Evolutionary conservation across 345 rosid genomes (phyloP).

Genomic region (Linum usitatissimum): DNA sequence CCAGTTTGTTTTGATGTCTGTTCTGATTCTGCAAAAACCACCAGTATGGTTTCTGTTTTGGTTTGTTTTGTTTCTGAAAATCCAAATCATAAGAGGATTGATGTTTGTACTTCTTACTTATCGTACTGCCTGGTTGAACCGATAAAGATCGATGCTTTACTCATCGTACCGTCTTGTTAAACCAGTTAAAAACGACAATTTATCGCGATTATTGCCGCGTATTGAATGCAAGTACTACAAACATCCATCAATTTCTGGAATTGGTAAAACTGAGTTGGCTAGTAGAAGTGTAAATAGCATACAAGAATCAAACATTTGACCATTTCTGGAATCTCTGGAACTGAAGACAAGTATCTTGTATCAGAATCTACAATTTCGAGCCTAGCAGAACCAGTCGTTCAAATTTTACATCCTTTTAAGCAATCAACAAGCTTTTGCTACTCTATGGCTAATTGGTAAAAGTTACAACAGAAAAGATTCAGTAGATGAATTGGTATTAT

Average conservation of each 20-base stretch:
- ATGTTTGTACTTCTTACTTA: background rate
- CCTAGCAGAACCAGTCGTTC: background rate
- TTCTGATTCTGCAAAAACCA: slow-evolving; percentile 7
- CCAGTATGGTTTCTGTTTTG: slow-evolving; percentile 1
- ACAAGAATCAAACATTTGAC: background rate
- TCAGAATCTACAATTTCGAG: background rate
- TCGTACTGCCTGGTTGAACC: background rate
- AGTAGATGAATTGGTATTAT: background rate
- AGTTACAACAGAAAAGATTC: background rate
- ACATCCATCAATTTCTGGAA: background rate
- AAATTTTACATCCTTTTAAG: background rate
- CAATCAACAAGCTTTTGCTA: background rate
- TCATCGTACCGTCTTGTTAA: background rate
- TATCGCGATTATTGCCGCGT: background rate
- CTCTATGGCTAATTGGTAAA: background rate
- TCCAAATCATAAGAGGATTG: background rate
- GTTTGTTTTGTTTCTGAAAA: background rate
- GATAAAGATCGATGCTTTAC: background rate
- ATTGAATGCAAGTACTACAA: background rate
- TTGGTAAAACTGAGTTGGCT: background rate
- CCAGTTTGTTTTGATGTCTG: background rate
- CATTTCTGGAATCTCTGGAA: background rate
- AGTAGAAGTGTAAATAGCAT: background rate
- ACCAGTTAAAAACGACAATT: background rate
- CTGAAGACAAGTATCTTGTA: background rate